Evolutionary conservation across 768 basidiomycete genomes (phyloP), one percentile per base, ranked within the genome.

Genomic region (Russula compacta): DNA sequence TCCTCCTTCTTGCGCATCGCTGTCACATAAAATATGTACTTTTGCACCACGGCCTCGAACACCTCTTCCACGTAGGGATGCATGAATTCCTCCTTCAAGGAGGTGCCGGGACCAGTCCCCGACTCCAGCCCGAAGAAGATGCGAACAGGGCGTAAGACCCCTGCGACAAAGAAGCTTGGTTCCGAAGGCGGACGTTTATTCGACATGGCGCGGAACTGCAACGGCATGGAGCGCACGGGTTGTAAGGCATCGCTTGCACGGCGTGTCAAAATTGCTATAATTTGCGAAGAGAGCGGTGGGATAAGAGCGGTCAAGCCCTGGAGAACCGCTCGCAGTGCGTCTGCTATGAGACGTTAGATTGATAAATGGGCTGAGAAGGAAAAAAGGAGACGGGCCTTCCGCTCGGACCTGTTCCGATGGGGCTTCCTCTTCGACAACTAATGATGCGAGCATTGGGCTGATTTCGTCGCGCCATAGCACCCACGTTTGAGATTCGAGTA

Each of bases 1-100:
- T 94, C 93, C 65, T 98, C 93, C 8, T 92, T 92, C 77, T 95
- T 95, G 72, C 85, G 89, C 81, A 95, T 92, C 0, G 83, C 82
- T 10, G 84, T 78, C 24, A 98, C 77, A 69, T 91, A 87, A 58
- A 81, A 79, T 12, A 87, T 83, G 59, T 66, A 86, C 85, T 82
- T 82, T 68, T 85, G 84, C 24, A 82, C 79, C 39, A 90, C 86
- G 54, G 77, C 77, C 61, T 88, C 83, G 66, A 90, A 85, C n/a
- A 92, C 79, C 47, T 83, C 83, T 50, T 77, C 78, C 40, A 81
- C 77, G 66, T 81, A 83, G 1, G 72, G 68, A 51, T 74, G 73
- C 54, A 85, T 69, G 59, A 83, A 78, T 14, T 78, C 75, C 43
- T 81, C 78, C 65, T 80, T 83, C 49, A 97, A 70, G 5, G 76